Conservation (phyloP, 345 rosid genomes). For the Mercurialis annua region DNA sequence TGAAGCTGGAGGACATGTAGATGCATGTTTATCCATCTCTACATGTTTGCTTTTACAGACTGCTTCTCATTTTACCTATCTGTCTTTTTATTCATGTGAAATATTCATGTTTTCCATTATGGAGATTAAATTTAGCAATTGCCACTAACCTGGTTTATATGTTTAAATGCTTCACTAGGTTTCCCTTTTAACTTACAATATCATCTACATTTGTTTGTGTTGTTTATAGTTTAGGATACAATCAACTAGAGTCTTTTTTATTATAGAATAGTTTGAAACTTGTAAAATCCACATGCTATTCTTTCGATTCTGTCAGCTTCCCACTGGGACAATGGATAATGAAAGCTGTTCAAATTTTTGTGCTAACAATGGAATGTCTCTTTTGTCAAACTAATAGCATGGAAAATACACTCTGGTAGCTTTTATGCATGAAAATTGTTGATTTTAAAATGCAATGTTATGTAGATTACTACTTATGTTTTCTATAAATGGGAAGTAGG, state of each 20-base stretch:
- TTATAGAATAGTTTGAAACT: not conserved
- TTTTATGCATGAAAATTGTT: not conserved
- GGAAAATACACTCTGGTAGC: not conserved
- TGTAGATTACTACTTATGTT: not conserved
- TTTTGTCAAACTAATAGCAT: no score
- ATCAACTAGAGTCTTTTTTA: not conserved
- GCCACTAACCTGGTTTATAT: not conserved
- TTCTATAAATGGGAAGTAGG: not conserved
- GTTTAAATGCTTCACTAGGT: not conserved
- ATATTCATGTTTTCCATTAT: not conserved
- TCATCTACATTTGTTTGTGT: not conserved
- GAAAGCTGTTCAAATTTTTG: not conserved
- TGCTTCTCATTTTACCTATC: not conserved
- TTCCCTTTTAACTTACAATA: not conserved
- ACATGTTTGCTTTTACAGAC: not conserved
- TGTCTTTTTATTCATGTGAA: not conserved
- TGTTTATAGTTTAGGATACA: not conserved
- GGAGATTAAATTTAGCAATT: not conserved
- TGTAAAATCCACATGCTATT: not conserved
- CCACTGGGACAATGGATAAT: not conserved
- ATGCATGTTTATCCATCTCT: not conserved
- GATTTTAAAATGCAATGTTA: not conserved
- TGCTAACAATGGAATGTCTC: not conserved
- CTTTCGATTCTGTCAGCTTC: not conserved
- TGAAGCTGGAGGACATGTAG: not conserved